Percentiles rank a stretch among this genome's conserved stretches.
Evolutionary conservation across 2,329 filamentous ascomycete genomes (phyloP).

Genomic region (Cercospora sesami): DNA sequence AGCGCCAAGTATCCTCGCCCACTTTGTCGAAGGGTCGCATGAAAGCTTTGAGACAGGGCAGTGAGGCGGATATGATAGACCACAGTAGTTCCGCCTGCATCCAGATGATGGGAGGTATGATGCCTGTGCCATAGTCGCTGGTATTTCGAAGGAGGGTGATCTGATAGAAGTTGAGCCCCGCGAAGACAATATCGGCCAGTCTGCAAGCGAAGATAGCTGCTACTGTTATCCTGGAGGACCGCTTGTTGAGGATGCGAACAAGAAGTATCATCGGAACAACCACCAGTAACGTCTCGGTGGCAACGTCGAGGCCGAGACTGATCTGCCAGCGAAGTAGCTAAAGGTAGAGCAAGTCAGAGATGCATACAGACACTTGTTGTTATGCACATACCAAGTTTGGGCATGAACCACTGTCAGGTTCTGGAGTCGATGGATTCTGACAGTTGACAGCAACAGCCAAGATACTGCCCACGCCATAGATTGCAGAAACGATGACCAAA

Average conservation of each 20-base stretch:
- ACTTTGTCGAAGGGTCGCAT: conserved; percentile 26
- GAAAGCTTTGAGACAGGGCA: conserved; percentile 26
- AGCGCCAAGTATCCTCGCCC: conserved; percentile 24
- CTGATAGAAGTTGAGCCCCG: conserved; percentile 21
- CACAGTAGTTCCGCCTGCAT: conserved; percentile 23
- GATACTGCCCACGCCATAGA: conserved; percentile 19
- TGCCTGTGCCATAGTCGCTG: conserved; percentile 11
- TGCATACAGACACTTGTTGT: no score
- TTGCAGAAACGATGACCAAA: conserved; percentile 13
- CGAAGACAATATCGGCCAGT: conserved; percentile 23
- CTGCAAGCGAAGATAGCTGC: conserved; percentile 25
- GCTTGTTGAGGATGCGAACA: conserved; percentile 25
- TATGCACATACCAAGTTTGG: conserved; percentile 11
- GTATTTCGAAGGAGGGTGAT: conserved; percentile 10
- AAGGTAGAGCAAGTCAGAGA: no score
- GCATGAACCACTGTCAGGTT: conserved; percentile 7
- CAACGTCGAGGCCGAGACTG: conserved; percentile 21
- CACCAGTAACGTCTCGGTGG: conserved; percentile 23
- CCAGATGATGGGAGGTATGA: conserved; percentile 23
- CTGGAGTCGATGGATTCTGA: conserved; percentile 8
- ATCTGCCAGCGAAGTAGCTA: conserved; percentile 25
- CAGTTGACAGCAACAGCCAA: conserved; percentile 17
- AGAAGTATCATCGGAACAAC: conserved; percentile 24
- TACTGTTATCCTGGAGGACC: conserved; percentile 24
- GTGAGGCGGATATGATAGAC: conserved; percentile 25